Evolutionary conservation across 805 yeast genomes (phyloP).

Genomic region (Komagataella pastoris): DNA sequence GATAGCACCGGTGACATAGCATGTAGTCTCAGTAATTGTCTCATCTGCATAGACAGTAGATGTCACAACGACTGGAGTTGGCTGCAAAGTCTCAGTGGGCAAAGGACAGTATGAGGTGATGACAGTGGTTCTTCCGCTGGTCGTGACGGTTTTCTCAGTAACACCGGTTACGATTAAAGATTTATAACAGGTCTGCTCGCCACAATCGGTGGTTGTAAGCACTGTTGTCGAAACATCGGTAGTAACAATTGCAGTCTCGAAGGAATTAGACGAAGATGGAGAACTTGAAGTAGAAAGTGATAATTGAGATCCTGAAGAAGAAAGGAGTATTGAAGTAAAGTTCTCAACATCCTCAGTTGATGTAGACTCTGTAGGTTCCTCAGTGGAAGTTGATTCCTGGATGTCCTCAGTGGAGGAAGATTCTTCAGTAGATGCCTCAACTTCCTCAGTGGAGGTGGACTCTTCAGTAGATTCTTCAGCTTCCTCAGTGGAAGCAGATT

Average conservation of each 20-base stretch:
- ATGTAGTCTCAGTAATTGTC: neutral
- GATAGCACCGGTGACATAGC: neutral
- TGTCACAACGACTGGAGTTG: constrained; percentile 1
- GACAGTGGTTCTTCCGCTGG: constrained; percentile 19
- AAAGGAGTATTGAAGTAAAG: neutral
- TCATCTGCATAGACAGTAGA: neutral
- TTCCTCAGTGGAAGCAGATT: neutral
- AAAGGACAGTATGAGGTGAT: constrained; percentile 25
- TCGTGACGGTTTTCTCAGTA: constrained; percentile 15
- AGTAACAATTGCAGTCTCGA: constrained; percentile 1
- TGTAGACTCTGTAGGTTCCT: no score
- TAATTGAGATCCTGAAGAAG: neutral
- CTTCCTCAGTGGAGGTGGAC: neutral
- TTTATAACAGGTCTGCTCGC: constrained; percentile 12
- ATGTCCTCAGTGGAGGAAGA: neutral
- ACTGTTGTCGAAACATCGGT: constrained; percentile 11
- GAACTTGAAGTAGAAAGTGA: neutral
- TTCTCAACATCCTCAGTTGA: neutral
- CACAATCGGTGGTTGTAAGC: constrained; percentile 16
- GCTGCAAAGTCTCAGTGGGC: constrained; percentile 3
- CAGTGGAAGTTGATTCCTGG: neutral
- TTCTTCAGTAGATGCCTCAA: neutral
- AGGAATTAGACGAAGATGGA: constrained; percentile 1
- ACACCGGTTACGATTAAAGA: constrained; percentile 11
- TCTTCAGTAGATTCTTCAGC: neutral